Evolutionary conservation across 192 early-diverging fungal species (phyloP), one percentile per base, ranked within the genome.

Genomic region (Globomyces pollinis-pini): DNA sequence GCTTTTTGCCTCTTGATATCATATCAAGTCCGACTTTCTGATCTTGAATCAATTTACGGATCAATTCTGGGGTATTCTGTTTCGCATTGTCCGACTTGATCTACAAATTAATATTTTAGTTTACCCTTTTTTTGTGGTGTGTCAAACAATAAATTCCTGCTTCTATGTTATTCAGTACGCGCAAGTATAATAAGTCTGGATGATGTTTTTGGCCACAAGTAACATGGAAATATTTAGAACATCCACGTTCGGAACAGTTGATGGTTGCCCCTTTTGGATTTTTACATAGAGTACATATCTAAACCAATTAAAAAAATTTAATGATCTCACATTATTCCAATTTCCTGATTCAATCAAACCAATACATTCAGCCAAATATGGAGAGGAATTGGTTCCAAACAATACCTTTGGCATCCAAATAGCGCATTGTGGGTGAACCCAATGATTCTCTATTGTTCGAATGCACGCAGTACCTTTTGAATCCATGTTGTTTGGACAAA

Each of bases 361-460:
- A 34, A 69, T 66, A 47, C 72, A 73, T 32, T 73, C 72, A 2
- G 67, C 63, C 18, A 53, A 58, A 33, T 63, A 45, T 20, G 59
- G 13, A 18, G 54, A 63, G 5, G 23, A 18, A 8, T 39, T 31
- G 38, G 61, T 36, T 5, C 68, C 72, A 57, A 72, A 73, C 30
- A 59, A 55, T 1, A 72, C 45, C 55, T 71, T 64, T 8, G 72
- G 69, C 2, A 71, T 67, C 68, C 68, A 73, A 16, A 64, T 61
- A 23, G 69, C 63, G 59, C 72, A 73, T n/a, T 57, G 31, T 1
- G 60, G 49, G 39, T 73, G 72, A n/a, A 42, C 67, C 72, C 72
- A 73, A 57, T 73, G 67, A 26, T 60, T 71, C 21, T 68, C 68
- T 18, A 71, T 67, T 24, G 72, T 73, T 31, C 58, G 34, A 30